phyloP scores from a whole-genome alignment of 2,329 filamentous ascomycete genomes.

The Colletotrichum sp. region DNA sequence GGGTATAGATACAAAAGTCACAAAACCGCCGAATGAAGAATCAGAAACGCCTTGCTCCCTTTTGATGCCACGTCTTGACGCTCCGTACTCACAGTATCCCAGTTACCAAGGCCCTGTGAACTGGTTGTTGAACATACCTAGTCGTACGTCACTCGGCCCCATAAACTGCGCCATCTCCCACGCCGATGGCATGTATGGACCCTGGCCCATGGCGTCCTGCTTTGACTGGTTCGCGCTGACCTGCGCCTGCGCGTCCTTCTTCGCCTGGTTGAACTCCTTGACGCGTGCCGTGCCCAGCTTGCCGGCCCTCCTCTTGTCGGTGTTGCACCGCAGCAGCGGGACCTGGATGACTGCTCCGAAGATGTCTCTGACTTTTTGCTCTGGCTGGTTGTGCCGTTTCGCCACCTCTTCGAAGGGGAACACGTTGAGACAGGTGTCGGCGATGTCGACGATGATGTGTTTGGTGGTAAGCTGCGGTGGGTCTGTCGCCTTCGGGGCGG shows the following conservation, averaged over 20 bases:
- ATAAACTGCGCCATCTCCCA: slow-evolving; percentile 21
- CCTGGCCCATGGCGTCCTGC: background rate
- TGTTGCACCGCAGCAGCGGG: slow-evolving; percentile 49
- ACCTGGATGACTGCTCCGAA: slow-evolving; percentile 54
- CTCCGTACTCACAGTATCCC: background rate
- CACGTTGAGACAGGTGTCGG: slow-evolving; percentile 49
- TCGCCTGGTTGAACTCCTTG: slow-evolving; percentile 47
- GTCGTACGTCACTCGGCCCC: slow-evolving; percentile 11
- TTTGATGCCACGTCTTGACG: background rate
- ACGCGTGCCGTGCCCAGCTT: slow-evolving; percentile 44
- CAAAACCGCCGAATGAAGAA: background rate
- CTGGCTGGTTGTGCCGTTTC: slow-evolving; percentile 44
- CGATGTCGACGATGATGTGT: slow-evolving; percentile 52
- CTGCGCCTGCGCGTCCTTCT: slow-evolving; percentile 35
- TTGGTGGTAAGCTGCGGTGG: slow-evolving; percentile 33
- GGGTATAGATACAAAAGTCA: slow-evolving; percentile 16
- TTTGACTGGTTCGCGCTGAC: background rate
- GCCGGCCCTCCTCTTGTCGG: slow-evolving; percentile 46
- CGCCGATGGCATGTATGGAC: background rate
- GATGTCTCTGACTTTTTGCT: slow-evolving; percentile 50
- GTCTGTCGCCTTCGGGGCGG: slow-evolving; percentile 21
- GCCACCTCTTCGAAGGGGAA: slow-evolving; percentile 54
- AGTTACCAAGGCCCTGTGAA: slow-evolving; percentile 16
- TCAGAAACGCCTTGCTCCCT: background rate
- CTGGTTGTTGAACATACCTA: background rate